Evolutionary conservation across 139 green algal species (phyloP).

Genomic region (Gonium pectorale): DNA sequence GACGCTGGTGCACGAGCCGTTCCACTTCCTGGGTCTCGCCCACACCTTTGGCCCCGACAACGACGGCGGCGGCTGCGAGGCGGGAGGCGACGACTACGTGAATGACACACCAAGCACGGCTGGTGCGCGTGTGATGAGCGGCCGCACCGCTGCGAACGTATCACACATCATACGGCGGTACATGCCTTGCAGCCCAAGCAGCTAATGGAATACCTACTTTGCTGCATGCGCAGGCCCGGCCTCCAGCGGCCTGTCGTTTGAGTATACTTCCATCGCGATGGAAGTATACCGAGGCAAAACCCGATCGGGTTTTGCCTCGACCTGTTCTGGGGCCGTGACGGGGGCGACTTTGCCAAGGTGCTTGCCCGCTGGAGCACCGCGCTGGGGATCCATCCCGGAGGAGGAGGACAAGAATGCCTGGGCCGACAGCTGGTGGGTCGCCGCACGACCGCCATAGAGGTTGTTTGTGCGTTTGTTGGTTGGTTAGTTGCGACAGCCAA

Average conservation of each 20-base stretch:
- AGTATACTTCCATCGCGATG: too few species aligned
- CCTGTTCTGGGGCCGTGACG: not conserved
- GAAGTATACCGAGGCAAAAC: too few species aligned
- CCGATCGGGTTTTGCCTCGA: slow-evolving; percentile 20
- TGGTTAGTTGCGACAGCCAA: too few species aligned
- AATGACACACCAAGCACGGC: not conserved
- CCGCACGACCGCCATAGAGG: too few species aligned
- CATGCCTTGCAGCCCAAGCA: too few species aligned
- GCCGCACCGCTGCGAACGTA: too few species aligned
- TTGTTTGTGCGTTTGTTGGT: too few species aligned
- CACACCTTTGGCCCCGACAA: not conserved
- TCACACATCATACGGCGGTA: too few species aligned
- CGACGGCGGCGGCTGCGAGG: not conserved
- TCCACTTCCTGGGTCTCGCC: slow-evolving; percentile 19
- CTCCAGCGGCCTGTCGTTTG: not conserved
- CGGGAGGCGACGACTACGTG: slow-evolving; percentile 5
- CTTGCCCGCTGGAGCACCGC: not conserved
- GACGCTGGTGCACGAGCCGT: slow-evolving; percentile 16
- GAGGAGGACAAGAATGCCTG: slow-evolving; percentile 6
- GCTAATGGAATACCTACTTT: too few species aligned
- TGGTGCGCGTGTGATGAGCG: too few species aligned
- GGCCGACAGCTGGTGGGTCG: not conserved
- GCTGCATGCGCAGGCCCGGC: too few species aligned
- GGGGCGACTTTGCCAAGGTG: not conserved
- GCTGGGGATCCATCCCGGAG: not conserved